Evolutionary conservation across 306 rosid species (phyloP).

Genomic region (Albizia julibrissin): DNA sequence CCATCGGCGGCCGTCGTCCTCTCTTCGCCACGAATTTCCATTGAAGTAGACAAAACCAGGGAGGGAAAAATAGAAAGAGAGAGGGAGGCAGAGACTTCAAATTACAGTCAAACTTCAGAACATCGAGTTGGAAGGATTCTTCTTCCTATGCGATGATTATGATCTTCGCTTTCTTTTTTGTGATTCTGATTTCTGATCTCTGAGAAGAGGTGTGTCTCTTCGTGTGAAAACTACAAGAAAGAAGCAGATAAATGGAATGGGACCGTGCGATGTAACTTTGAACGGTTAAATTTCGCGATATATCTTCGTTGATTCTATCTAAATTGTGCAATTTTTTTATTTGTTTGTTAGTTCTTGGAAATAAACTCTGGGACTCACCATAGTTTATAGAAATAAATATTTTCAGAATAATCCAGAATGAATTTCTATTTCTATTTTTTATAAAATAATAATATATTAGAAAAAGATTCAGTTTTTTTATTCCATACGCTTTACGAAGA

Average conservation of each 20-base stretch:
- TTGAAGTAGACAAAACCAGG: not conserved
- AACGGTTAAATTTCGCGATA: constrained; percentile 60
- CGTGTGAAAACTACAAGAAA: constrained; percentile 29
- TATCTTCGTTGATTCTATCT: constrained; percentile 24
- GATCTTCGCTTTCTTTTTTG: constrained; percentile 9
- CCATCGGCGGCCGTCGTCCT: constrained; percentile 47
- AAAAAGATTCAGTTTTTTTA: not conserved
- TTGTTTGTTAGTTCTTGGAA: not conserved
- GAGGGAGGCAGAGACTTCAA: not conserved
- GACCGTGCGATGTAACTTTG: constrained; percentile 39
- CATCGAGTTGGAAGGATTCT: not conserved
- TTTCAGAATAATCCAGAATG: not conserved
- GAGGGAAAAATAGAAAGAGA: too few species aligned
- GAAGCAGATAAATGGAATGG: constrained; percentile 34
- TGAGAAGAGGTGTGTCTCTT: not conserved
- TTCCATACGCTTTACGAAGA: constrained; percentile 29
- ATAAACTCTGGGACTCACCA: not conserved
- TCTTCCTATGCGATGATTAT: not conserved
- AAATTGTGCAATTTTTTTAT: not conserved
- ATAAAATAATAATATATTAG: not conserved
- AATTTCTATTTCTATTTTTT: not conserved
- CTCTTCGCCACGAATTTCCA: constrained; percentile 47
- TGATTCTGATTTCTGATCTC: constrained; percentile 2
- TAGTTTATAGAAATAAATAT: not conserved
- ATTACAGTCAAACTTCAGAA: not conserved